Evolutionary conservation across 2,329 filamentous ascomycete species (phyloP).

Genomic region (Drechslerella stenobrocha): DNA sequence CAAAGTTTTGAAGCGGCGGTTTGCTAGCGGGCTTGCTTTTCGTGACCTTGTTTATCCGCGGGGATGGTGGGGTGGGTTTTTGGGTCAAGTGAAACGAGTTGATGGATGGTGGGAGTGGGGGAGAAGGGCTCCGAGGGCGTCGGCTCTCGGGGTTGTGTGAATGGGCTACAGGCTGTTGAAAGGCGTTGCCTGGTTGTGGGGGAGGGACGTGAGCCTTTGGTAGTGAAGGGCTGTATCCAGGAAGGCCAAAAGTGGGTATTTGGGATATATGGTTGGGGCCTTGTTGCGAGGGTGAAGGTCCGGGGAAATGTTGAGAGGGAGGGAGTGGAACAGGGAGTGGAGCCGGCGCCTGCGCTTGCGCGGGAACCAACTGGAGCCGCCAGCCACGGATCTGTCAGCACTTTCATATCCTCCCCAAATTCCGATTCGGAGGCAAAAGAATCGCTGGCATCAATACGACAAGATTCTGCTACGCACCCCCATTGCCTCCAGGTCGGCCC

Average conservation of each 20-base stretch:
- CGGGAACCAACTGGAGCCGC: slow-evolving; percentile 49
- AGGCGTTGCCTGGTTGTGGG: slow-evolving; percentile 43
- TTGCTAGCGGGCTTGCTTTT: slow-evolving; percentile 26
- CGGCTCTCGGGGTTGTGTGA: slow-evolving; percentile 32
- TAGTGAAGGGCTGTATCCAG: slow-evolving; percentile 37
- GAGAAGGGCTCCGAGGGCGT: slow-evolving; percentile 31
- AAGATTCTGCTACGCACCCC: slow-evolving; percentile 65
- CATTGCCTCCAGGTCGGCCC: slow-evolving; percentile 87
- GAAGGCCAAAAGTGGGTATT: slow-evolving; percentile 40
- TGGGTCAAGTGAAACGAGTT: slow-evolving; percentile 31
- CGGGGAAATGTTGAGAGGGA: slow-evolving; percentile 35
- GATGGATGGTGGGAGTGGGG: slow-evolving; percentile 27
- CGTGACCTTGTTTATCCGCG: slow-evolving; percentile 26
- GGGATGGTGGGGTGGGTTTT: slow-evolving; percentile 27
- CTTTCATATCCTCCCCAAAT: slow-evolving; percentile 48
- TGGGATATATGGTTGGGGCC: slow-evolving; percentile 38
- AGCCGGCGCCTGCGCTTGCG: slow-evolving; percentile 31
- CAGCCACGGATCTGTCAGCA: slow-evolving; percentile 49
- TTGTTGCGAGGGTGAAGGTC: slow-evolving; percentile 28
- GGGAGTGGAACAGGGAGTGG: slow-evolving; percentile 14
- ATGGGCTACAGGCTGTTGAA: slow-evolving; percentile 39
- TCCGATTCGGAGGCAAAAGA: slow-evolving; percentile 36
- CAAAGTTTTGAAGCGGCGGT: slow-evolving; percentile 18
- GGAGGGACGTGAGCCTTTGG: slow-evolving; percentile 30
- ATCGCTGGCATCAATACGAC: slow-evolving; percentile 54